These are phyloP conservation scores for Lactifluus hygrophoroides DNA, from an alignment of 768 basidiomycete genomes.

Conservation along the genomic window DNA sequence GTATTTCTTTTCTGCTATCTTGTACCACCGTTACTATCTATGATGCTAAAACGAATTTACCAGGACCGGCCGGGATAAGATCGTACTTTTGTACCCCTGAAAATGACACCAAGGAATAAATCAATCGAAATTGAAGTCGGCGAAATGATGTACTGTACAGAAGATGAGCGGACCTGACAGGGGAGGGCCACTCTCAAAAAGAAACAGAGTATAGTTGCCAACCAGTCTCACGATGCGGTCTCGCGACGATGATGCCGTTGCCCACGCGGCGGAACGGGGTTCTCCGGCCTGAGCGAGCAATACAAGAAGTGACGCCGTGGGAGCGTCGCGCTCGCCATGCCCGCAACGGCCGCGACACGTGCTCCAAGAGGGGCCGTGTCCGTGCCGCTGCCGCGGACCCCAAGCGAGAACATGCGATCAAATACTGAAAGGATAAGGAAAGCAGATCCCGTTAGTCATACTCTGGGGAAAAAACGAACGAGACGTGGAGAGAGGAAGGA, in stretches of 20 bases:
- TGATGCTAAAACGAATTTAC: too few species aligned
- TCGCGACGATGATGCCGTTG: conserved; percentile 10
- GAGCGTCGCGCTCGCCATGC: conserved; percentile 44
- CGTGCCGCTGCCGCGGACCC: conserved; percentile 67
- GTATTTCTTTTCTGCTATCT: too few species aligned
- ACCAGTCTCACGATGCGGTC: background rate
- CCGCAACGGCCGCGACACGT: conserved; percentile 57
- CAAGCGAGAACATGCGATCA: conserved; percentile 83
- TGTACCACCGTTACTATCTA: too few species aligned
- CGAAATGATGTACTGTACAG: background rate
- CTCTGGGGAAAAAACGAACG: too few species aligned
- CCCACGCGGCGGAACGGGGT: conserved; percentile 27
- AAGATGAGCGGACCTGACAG: background rate
- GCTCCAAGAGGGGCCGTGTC: conserved; percentile 53
- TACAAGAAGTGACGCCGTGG: conserved; percentile 81
- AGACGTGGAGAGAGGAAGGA: background rate
- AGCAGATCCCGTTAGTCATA: background rate
- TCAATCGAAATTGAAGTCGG: background rate
- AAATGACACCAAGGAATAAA: too few species aligned
- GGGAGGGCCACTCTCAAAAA: background rate
- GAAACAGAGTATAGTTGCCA: background rate
- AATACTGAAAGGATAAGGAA: conserved; percentile 46
- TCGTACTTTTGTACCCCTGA: too few species aligned
- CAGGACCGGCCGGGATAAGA: too few species aligned
- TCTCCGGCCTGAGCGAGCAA: conserved; percentile 64